Conservation (phyloP, 202 grass and related monocot species). For the Setaria viridis region DNA sequence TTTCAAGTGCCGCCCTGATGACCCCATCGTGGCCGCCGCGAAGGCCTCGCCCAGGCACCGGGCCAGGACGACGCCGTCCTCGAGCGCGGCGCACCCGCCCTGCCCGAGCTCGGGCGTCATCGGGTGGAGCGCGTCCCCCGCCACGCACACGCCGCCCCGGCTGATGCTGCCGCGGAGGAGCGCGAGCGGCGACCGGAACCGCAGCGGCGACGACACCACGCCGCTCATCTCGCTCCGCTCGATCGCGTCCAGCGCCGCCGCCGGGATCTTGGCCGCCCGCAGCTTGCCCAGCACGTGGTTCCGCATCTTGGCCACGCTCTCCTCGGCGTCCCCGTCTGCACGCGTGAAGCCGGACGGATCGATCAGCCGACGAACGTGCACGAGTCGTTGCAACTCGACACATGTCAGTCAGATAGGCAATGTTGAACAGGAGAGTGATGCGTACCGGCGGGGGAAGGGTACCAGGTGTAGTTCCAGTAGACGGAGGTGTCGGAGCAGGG, state of each 20-base stretch:
- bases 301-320: conserved; percentile 55
- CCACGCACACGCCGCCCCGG: conserved; percentile 62
- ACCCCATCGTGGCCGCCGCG: not conserved
- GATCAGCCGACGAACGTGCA: not conserved
- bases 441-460: conserved; percentile 47
- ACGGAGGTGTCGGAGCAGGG: conserved; percentile 58
- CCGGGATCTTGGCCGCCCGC: conserved; percentile 39
- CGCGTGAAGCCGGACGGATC: not conserved
- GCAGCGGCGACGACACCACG: conserved; percentile 61
- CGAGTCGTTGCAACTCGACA: too few relatives aligned
- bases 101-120: conserved; percentile 84
- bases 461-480: conserved; percentile 85
- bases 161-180: conserved; percentile 59
- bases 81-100: conserved; percentile 73
- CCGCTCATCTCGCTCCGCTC: conserved; percentile 61
- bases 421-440: too few relatives aligned
- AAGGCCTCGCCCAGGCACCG: conserved; percentile 65
- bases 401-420: too few relatives aligned
- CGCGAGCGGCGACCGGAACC: conserved; percentile 68
- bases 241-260: conserved; percentile 55
- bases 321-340: conserved; percentile 56
- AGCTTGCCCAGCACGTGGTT: conserved; percentile 56
- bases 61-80: conserved; percentile 74
- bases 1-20: conserved; percentile 33
- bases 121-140: conserved; percentile 79